These are phyloP conservation scores for Alternaria novae-zelandiae DNA, from an alignment of 2,329 filamentous ascomycete species.

Conservation along the genomic window DNA sequence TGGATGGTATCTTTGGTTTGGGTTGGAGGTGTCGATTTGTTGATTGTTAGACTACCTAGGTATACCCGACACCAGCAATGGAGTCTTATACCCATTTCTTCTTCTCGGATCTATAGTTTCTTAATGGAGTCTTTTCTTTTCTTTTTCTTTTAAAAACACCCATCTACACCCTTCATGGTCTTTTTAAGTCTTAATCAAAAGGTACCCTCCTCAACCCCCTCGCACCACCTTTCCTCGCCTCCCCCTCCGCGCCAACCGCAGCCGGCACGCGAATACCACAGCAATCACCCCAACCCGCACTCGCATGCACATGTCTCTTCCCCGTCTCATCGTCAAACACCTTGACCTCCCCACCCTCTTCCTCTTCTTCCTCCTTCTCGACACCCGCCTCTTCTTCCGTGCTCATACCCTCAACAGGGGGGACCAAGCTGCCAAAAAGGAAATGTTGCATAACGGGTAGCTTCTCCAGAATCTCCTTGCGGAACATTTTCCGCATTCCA, in stretches of 20 bases:
- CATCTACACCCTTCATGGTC: not conserved
- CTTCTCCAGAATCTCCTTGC: slow-evolving; percentile 89
- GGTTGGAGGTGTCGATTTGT: not conserved
- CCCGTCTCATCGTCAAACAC: slow-evolving; percentile 67
- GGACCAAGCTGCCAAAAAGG: slow-evolving; percentile 84
- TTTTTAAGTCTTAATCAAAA: slow-evolving; percentile 66
- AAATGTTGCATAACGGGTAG: slow-evolving; percentile 99
- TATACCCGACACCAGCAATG: not conserved
- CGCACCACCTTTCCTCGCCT: slow-evolving; percentile 77
- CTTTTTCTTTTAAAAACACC: not conserved
- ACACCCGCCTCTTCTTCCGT: slow-evolving; percentile 60
- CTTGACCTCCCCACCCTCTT: slow-evolving; percentile 60
- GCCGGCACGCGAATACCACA: slow-evolving; percentile 98
- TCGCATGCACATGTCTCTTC: slow-evolving; percentile 73
- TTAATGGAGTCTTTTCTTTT: not conserved
- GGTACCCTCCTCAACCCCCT: slow-evolving; percentile 72
- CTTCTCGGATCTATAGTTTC: no score
- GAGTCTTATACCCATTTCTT: not conserved
- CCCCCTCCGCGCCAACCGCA: slow-evolving; percentile 86
- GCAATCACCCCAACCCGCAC: slow-evolving; percentile 84
- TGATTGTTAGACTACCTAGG: not conserved
- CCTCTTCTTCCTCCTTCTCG: slow-evolving; percentile 48
- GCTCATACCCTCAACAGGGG: slow-evolving; percentile 82
- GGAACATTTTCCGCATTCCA: slow-evolving; percentile 97
- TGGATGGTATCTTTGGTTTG: not conserved